These are phyloP conservation scores for Monosporozyma solicola DNA, from an alignment of 805 yeast genomes.

Conservation along the genomic window DNA sequence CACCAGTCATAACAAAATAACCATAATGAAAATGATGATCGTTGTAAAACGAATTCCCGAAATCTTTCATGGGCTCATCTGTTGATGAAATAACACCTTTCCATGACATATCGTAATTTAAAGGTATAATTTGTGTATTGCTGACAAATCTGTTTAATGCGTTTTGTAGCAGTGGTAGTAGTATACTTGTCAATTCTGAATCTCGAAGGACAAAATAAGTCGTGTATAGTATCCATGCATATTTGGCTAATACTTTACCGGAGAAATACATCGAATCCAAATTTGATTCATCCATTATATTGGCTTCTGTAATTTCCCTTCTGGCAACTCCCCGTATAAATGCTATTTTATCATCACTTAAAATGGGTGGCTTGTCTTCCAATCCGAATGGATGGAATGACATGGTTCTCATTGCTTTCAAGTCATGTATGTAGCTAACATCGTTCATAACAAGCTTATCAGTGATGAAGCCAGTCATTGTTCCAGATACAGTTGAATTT, in stretches of 20 bases:
- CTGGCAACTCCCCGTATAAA: slow-evolving; percentile 31
- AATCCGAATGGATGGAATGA: not conserved
- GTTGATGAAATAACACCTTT: slow-evolving; percentile 70
- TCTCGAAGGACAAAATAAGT: slow-evolving; percentile 59
- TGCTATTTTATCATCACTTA: slow-evolving; percentile 15
- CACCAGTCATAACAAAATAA: slow-evolving; percentile 64
- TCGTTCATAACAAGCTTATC: slow-evolving; percentile 30
- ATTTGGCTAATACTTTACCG: slow-evolving; percentile 83
- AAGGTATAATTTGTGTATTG: slow-evolving; percentile 64
- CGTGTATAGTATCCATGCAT: slow-evolving; percentile 75
- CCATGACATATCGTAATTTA: slow-evolving; percentile 73
- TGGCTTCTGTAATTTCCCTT: slow-evolving; percentile 27
- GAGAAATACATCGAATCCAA: slow-evolving; percentile 82
- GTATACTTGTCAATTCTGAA: slow-evolving; percentile 37
- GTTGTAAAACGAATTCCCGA: slow-evolving; percentile 62
- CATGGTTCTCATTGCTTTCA: not conserved
- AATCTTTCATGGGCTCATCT: slow-evolving; percentile 45
- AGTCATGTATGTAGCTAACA: slow-evolving; percentile 16
- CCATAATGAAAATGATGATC: slow-evolving; percentile 76
- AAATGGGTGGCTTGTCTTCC: not conserved
- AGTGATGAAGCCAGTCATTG: slow-evolving; percentile 38
- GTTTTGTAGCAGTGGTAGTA: slow-evolving; percentile 50
- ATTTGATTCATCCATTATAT: slow-evolving; percentile 34
- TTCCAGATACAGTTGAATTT: slow-evolving; percentile 44
- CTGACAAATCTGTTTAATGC: slow-evolving; percentile 62